A percentile compares a stretch with the other conserved stretches of the same genome.
Evolutionary conservation across 2,329 filamentous ascomycete genomes (phyloP).

Genomic region (Venturia effusa): DNA sequence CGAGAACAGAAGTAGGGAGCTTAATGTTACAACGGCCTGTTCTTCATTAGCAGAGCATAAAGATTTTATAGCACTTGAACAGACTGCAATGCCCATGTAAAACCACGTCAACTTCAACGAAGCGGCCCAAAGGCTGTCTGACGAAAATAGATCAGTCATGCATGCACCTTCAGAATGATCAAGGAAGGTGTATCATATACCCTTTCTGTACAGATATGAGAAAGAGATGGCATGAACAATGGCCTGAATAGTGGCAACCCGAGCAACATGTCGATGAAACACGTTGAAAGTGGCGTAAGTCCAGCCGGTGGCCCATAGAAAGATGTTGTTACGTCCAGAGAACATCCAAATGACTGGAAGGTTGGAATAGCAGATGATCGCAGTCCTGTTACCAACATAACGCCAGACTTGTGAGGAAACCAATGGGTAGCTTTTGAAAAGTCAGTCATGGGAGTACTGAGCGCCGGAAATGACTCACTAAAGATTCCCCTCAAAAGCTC

Average conservation of each 20-base stretch:
- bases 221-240: conserved; percentile 62
- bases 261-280: conserved; percentile 71
- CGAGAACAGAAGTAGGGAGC: conserved; percentile 35
- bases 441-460: neutral
- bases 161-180: neutral
- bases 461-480: neutral
- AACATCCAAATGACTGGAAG: conserved; percentile 57
- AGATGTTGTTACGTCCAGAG: conserved; percentile 53
- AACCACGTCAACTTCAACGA: conserved; percentile 3
- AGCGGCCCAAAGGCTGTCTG: neutral
- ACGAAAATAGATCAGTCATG: neutral
- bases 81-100: neutral
- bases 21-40: conserved; percentile 32
- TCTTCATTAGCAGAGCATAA: neutral
- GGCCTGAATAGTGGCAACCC: conserved; percentile 57
- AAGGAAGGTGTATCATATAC: neutral
- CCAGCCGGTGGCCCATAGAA: conserved; percentile 59
- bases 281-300: conserved; percentile 94
- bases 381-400: conserved; percentile 53
- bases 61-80: conserved; percentile 10
- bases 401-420: conserved; percentile 34
- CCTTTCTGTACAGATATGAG: conserved; percentile 31
- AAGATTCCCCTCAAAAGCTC: conserved; percentile 16
- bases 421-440: conserved; percentile 18
- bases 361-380: conserved; percentile 52